Percentiles rank a stretch among this genome's conserved stretches.
phyloP scores from a whole-genome alignment of 202 grass and related monocot species.

The Saccharum hybrid region DNA sequence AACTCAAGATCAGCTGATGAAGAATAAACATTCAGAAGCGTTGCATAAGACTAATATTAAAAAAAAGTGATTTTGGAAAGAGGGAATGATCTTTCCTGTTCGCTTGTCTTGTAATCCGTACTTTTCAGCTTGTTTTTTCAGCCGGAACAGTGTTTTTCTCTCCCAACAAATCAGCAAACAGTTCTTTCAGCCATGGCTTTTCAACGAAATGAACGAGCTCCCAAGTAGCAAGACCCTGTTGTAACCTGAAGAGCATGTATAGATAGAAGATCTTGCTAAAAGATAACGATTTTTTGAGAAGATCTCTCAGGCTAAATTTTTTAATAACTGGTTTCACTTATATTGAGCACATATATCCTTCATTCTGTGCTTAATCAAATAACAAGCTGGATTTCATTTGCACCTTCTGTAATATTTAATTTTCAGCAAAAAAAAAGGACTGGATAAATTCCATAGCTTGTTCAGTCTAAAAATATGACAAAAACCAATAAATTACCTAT shows the following conservation, averaged over 20 bases:
- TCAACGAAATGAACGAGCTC: too few species aligned
- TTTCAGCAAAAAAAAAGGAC: neutral
- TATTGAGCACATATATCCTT: neutral
- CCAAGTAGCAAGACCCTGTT: neutral
- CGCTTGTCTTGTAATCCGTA: too few species aligned
- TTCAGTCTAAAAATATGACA: conserved; percentile 1
- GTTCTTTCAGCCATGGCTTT: too few species aligned
- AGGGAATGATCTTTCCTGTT: neutral
- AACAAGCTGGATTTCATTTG: neutral
- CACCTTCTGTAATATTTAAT: neutral
- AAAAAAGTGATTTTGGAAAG: conserved; percentile 12
- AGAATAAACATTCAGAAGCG: conserved; percentile 12
- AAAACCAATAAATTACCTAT: neutral
- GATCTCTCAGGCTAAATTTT: neutral
- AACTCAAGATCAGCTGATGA: conserved; percentile 8
- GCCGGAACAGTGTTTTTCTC: too few species aligned
- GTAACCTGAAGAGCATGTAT: conserved; percentile 38
- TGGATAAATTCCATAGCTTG: neutral
- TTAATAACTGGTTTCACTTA: neutral
- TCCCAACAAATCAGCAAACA: too few species aligned
- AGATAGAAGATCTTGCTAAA: neutral
- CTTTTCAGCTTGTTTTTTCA: too few species aligned
- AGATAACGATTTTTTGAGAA: neutral
- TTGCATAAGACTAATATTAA: neutral
- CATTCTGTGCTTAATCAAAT: conserved; percentile 12